phyloP scores from a whole-genome alignment of 2,329 filamentous ascomycete species.

The Knufia petricola region DNA sequence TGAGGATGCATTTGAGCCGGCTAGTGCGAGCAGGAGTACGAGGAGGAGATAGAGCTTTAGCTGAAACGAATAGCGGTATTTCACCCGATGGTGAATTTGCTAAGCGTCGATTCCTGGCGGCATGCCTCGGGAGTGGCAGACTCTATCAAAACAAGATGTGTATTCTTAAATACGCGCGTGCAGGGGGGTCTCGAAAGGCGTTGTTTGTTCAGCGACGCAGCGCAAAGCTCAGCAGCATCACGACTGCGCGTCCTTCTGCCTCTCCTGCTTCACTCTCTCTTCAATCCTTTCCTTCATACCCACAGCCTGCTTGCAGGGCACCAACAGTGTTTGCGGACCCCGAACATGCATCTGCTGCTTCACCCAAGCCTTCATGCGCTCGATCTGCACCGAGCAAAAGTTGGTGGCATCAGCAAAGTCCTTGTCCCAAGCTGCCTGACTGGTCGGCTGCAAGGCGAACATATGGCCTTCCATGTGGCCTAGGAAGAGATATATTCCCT shows the following conservation, averaged over 20 bases:
- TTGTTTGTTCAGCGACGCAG: too few species aligned
- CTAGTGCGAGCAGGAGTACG: conserved; percentile 19
- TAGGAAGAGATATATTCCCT: conserved; percentile 28
- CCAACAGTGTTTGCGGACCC: conserved; percentile 30
- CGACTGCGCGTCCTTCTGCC: too few species aligned
- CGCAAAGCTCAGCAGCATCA: too few species aligned
- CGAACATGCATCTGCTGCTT: conserved; percentile 28
- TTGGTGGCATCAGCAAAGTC: conserved; percentile 26
- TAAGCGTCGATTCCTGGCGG: too few species aligned
- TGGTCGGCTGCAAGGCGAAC: conserved; percentile 25
- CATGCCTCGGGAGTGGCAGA: too few species aligned
- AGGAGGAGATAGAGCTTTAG: conserved; percentile 3
- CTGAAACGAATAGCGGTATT: too few species aligned
- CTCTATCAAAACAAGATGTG: too few species aligned
- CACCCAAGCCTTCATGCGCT: conserved; percentile 22
- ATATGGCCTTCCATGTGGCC: conserved; percentile 26
- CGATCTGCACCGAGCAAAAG: too few species aligned
- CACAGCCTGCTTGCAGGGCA: conserved; percentile 19
- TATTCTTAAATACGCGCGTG: too few species aligned
- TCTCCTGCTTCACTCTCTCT: background rate
- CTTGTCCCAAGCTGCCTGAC: conserved; percentile 29
- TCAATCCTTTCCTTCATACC: conserved; percentile 14
- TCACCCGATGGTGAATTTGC: too few species aligned
- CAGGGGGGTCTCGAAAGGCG: too few species aligned
- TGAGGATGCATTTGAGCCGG: conserved; percentile 40